Evolutionary conservation across 371 early-diverging fungal genomes (phyloP).

Genomic region (Mortierella sp.): DNA sequence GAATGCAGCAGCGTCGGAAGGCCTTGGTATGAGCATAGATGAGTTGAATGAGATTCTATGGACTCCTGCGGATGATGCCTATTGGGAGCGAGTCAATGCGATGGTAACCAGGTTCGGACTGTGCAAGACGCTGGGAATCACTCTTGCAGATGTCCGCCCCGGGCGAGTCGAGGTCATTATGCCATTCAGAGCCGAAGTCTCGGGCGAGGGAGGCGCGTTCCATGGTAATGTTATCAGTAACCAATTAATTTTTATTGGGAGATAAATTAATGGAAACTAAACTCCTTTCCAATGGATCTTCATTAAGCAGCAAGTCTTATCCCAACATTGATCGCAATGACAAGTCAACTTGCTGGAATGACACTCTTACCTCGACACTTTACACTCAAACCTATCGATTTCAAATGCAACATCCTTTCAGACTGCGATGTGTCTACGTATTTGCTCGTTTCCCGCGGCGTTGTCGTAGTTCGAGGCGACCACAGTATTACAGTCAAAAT

Average conservation of each 20-base stretch:
- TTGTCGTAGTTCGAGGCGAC: conserved; percentile 52
- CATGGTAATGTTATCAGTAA: conserved; percentile 28
- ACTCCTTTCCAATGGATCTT: background rate
- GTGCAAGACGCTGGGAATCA: conserved; percentile 41
- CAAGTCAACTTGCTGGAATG: conserved; percentile 52
- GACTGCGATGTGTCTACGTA: conserved; percentile 47
- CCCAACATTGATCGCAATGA: conserved; percentile 49
- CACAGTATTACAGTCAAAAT: conserved; percentile 53
- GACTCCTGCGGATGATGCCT: conserved; percentile 49
- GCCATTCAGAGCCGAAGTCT: conserved; percentile 52
- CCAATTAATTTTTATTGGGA: no score
- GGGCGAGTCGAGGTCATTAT: conserved; percentile 51
- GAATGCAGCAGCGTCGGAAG: conserved; percentile 26
- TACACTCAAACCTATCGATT: conserved; percentile 53
- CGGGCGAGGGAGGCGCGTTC: conserved; percentile 51
- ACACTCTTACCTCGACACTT: conserved; percentile 51
- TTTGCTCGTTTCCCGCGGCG: conserved; percentile 44
- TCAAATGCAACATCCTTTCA: conserved; percentile 56
- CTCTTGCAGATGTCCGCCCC: conserved; percentile 38
- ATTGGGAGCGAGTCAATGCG: conserved; percentile 54
- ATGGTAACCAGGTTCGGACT: conserved; percentile 46
- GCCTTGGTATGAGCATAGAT: conserved; percentile 47
- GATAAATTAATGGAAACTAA: background rate
- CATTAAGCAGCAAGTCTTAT: conserved; percentile 35
- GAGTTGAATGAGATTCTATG: conserved; percentile 47